Base-by-base conservation (phyloP, 352 stramenopile species). In the Stephanocyclus meneghinianus region DNA sequence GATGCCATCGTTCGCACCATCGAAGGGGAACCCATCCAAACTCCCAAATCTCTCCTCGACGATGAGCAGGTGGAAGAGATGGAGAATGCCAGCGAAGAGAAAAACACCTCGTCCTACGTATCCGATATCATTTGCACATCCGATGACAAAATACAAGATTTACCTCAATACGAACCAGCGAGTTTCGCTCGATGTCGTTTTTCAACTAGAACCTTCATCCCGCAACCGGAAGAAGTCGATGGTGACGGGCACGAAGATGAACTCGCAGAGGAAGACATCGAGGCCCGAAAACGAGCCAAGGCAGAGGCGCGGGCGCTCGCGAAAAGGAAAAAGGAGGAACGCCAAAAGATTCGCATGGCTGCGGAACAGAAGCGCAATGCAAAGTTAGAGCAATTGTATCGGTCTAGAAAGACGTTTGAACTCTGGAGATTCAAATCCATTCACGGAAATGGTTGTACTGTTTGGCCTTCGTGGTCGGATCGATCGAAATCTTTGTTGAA, bases 151-250 rank as follows among this genome's bases (percentile, higher is more conserved):
- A 47, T 64, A 9, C 30, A 44, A 6, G 76, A 79, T 75, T 48
- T 83, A 56, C 55, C 62, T 21, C 53, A 83, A 42, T 80, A 68
- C 35, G 76, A 83, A 70, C 70, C 76, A 13, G 40, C 50, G 8
- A 80, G 70, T 65, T 83, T 83, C 42, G 69, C 76, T 30, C 70
- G 76, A 16, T 83, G 76, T 62, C 70, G 71, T 11, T 83, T 83
- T 45, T 30, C 56, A n/a, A 71, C 76, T 1, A 51, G 53, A 29
- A 83, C 64, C 13, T 69, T 67, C 42, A 29, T 78, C 7, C 60
- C 57, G 1, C 70, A 83, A 37, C 30, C 53, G 18, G 68, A 64
- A n/a, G 48, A 69, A 1, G 30, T 50, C 4, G 68, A 68, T 1
- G 40, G 73, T 0, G 62, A 61, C 11, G 63, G 53, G 11, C 45